A percentile compares a stretch with the other conserved stretches of the same genome.
Evolutionary conservation across 306 rosid genomes (phyloP).

Genomic region (Cucurbita moschata): DNA sequence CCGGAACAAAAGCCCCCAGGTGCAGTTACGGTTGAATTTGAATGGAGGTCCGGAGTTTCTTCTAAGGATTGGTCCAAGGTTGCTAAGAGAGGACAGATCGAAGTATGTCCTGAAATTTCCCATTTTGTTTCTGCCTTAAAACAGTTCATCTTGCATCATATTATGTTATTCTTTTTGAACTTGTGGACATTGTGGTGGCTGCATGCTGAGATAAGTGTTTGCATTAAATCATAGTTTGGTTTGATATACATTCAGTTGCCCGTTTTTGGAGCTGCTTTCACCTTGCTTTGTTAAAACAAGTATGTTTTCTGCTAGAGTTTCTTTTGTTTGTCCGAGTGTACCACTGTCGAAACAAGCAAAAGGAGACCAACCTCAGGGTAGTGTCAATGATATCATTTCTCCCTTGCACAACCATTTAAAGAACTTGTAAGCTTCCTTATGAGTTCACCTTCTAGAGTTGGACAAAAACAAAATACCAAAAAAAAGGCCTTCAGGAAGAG

Average conservation of each 20-base stretch:
- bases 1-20: constrained; percentile 25
- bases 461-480: neutral
- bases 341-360: neutral
- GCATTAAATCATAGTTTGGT: neutral
- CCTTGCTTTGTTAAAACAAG: neutral
- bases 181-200: neutral
- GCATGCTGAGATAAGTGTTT: neutral
- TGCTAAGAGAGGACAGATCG: constrained; percentile 86
- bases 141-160: neutral
- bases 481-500: neutral
- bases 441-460: neutral
- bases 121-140: neutral
- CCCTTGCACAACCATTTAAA: neutral
- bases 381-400: neutral
- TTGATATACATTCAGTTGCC: neutral
- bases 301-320: neutral
- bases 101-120: constrained; percentile 34
- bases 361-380: neutral
- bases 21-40: constrained; percentile 46
- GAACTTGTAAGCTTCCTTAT: neutral
- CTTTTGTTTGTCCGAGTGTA: neutral
- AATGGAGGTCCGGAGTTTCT: constrained; percentile 80
- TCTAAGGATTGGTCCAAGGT: constrained; percentile 86
- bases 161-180: neutral
- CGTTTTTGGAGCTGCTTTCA: neutral